Base-by-base conservation (phyloP, 2,329 filamentous ascomycete species). In the Zymoseptoria ardabiliae region DNA sequence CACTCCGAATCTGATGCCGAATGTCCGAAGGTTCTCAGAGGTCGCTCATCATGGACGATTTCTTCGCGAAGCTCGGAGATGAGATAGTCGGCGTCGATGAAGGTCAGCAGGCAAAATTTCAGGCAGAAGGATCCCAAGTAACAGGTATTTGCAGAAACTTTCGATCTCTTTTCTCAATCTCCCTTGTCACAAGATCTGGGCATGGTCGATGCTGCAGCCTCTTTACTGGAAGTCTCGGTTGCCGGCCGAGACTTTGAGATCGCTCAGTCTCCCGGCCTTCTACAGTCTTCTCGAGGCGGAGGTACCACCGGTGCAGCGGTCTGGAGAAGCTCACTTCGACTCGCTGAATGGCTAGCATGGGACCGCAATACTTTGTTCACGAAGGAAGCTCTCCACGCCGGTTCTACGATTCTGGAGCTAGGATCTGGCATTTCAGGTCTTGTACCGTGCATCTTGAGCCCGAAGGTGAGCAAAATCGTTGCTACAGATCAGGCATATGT, bases 401-500 rank as follows among this genome's bases (percentile, higher is more conserved):
- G 77, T 1, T 85, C 88, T 4, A 78, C 78, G 5, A 78, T 92
- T 20, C 78, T 96, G 58, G 94, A 97, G 71, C 83, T 99, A 5
- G 94, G 94, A 50, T 91, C 90, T 72, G 94, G 94, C 57, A 88
- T 96, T 58, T 89, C 91, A 0, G 90, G 88, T 19, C 79, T 97
- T 41, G 83, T 92, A 35, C 90, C 88, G 2, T 78, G 94, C 45
- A 78, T 84, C 6, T 75, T 96, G 11, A 82, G 83, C 1, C 82
- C 83, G 1, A 77, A 76, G 3, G 80, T 95, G 19, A 63, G 70
- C 5, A 78, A 78, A 60, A 95, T 94, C 71, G 79, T 91, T 51
- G 85, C 94, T 52, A 96, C 92, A 0, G 94, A 99, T 72, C 93
- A 97, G 74, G 76, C 84, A 51, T 97, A 97, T 73, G 89, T 96